Conservation (phyloP, 768 basidiomycete species). For the Tylopilus rubrobrunneus region DNA sequence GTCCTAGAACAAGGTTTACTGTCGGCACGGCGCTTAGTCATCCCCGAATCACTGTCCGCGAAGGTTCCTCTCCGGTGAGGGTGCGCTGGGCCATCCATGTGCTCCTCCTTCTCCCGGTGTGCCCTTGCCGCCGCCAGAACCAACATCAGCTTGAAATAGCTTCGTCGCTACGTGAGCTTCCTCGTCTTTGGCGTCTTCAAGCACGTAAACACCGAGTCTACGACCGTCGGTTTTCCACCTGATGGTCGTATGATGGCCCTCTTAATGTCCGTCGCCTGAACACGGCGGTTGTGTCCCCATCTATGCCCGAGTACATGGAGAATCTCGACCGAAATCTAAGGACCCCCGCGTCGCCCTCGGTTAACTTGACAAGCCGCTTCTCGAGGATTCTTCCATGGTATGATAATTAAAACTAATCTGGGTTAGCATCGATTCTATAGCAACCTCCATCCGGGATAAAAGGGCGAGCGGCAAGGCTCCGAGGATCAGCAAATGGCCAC, state of each 20-base stretch:
- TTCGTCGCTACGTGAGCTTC: too few relatives aligned
- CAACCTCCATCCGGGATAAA: background rate
- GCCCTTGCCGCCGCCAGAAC: too few relatives aligned
- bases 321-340: background rate
- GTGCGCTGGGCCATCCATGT: too few relatives aligned
- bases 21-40: conserved; percentile 28
- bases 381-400: too few relatives aligned
- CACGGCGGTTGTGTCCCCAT: background rate
- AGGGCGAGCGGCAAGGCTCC: background rate
- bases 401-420: background rate
- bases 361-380: too few relatives aligned
- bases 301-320: background rate
- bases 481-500: background rate
- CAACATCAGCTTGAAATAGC: too few relatives aligned
- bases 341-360: background rate
- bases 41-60: conserved; percentile 26
- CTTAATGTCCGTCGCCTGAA: conserved; percentile 27
- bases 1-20: conserved; percentile 20
- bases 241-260: background rate
- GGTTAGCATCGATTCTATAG: background rate
- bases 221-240: background rate
- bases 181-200: too few relatives aligned
- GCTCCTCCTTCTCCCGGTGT: too few relatives aligned
- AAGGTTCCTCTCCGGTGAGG: conserved; percentile 11
- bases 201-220: conserved; percentile 1